Conservation (phyloP, 2,329 filamentous ascomycete genomes). For the Paraphoma chrysanthemicola region DNA sequence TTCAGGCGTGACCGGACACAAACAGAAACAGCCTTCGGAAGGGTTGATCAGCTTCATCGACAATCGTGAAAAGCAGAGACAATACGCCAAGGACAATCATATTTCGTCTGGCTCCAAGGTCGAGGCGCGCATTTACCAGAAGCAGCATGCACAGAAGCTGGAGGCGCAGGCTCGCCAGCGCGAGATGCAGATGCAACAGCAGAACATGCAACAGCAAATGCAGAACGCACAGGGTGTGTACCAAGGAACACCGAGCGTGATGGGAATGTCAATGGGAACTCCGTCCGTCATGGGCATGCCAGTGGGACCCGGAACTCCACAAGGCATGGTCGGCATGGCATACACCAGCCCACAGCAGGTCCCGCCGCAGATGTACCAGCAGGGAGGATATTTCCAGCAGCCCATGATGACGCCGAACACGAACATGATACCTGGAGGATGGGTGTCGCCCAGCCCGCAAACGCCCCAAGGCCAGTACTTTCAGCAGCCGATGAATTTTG, state of each 20-base stretch:
- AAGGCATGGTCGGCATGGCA: slow-evolving; percentile 28
- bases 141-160: slow-evolving; percentile 41
- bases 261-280: slow-evolving; percentile 23
- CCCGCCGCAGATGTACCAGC: slow-evolving; percentile 37
- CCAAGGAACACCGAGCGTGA: slow-evolving; percentile 22
- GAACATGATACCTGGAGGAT: slow-evolving; percentile 34
- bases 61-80: slow-evolving; percentile 77
- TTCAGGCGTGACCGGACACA: slow-evolving; percentile 54
- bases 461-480: slow-evolving; percentile 37
- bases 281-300: slow-evolving; percentile 25
- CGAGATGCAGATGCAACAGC: slow-evolving; percentile 23
- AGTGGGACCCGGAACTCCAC: slow-evolving; percentile 18
- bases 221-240: neutral
- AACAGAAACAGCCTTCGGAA: slow-evolving; percentile 53
- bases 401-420: slow-evolving; percentile 33
- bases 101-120: slow-evolving; percentile 46
- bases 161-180: slow-evolving; percentile 16
- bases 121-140: slow-evolving; percentile 41
- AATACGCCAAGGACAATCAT: slow-evolving; percentile 39
- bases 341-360: slow-evolving; percentile 36
- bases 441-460: slow-evolving; percentile 35
- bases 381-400: slow-evolving; percentile 39
- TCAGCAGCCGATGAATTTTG: slow-evolving; percentile 14
- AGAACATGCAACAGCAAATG: slow-evolving; percentile 22
- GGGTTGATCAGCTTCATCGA: slow-evolving; percentile 81